phyloP scores from a whole-genome alignment of 495 filamentous ascomycete species.

The Podospora appendiculata region DNA sequence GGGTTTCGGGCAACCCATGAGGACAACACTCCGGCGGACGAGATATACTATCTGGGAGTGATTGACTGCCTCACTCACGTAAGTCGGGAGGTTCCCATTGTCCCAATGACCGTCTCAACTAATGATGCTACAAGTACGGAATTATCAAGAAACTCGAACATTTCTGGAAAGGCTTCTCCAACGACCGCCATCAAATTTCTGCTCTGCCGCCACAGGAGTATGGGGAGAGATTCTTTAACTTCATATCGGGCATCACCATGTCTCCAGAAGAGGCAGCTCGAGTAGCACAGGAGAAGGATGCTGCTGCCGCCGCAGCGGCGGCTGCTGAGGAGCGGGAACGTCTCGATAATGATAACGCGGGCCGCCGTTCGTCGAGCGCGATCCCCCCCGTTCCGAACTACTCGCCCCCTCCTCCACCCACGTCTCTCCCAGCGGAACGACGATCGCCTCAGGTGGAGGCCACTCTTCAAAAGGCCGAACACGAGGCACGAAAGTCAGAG shows the following conservation, averaged over 20 bases:
- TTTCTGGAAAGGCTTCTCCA: slow-evolving; percentile 85
- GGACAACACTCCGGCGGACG: slow-evolving; percentile 73
- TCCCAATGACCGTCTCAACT: slow-evolving; percentile 12
- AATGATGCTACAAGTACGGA: slow-evolving; percentile 57
- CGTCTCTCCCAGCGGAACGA: slow-evolving; percentile 35
- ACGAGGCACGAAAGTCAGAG: slow-evolving; percentile 26
- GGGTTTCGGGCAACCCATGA: slow-evolving; percentile 92
- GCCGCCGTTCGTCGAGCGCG: slow-evolving; percentile 14
- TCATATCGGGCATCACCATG: slow-evolving; percentile 86
- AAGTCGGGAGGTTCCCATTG: slow-evolving; percentile 27
- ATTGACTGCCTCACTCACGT: slow-evolving; percentile 97
- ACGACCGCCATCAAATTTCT: slow-evolving; percentile 77
- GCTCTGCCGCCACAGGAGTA: slow-evolving; percentile 89
- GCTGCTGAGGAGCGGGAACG: slow-evolving; percentile 29
- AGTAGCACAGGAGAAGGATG: slow-evolving; percentile 45
- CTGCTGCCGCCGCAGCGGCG: slow-evolving; percentile 31
- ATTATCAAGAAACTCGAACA: slow-evolving; percentile 83
- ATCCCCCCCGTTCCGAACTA: slow-evolving; percentile 36
- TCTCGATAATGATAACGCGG: slow-evolving; percentile 11
- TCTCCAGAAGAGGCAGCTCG: slow-evolving; percentile 72
- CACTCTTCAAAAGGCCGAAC: slow-evolving; percentile 23
- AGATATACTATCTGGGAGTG: slow-evolving; percentile 96
- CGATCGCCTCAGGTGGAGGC: slow-evolving; percentile 33
- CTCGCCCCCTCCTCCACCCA: slow-evolving; percentile 34
- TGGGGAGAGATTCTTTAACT: slow-evolving; percentile 88